Evolutionary conservation across 192 early-diverging fungal genomes (phyloP), one percentile per base, ranked within the genome.

Genomic region (Coemansia sp.): DNA sequence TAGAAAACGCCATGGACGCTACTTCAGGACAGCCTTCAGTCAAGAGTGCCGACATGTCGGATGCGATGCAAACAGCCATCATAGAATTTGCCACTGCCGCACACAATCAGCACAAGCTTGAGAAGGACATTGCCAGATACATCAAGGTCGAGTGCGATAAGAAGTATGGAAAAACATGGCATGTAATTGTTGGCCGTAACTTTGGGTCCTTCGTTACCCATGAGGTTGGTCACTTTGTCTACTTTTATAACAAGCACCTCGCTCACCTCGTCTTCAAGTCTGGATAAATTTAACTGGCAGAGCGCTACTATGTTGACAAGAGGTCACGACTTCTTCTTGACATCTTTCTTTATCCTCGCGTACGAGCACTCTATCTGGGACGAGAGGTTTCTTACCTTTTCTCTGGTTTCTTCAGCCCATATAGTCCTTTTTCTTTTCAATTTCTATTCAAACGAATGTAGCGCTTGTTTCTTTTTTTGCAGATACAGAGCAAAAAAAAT

Each of bases 151-250:
- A 97, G 68, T 98, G 96, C 70, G 97, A 99, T 85, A 93, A 92
- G 81, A 92, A 94, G 86, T 95, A 94, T 78, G 94, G 95, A 70
- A 88, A 92, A 14, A 95, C 96, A 56, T 99, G 97, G 96, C 97
- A 99, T 73, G 94, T 93, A 67, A 93, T 99, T 56, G 97, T 99
- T 44, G 97, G 97, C 56, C 87, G 95, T 62, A 98, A 95, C 88
- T 99, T 98, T 92, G 97, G 96, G 41, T 96, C 94, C 32, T 97
- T 94, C 67, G 97, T 98, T 18, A 98, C 97, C 25, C 96, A 99
- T 65, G 97, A 90, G 74, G 88, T 88, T 57, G 85, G 95, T 85
- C 93, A 94, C 68, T 99, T 98, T 67, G 96, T 99, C 82, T 99
- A 97, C 89, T 98, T 99, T 74, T 98, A 99, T 74, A 85, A 93